These are phyloP conservation scores for Vicia villosa DNA, from an alignment of 306 rosid genomes.

Conservation along the genomic window DNA sequence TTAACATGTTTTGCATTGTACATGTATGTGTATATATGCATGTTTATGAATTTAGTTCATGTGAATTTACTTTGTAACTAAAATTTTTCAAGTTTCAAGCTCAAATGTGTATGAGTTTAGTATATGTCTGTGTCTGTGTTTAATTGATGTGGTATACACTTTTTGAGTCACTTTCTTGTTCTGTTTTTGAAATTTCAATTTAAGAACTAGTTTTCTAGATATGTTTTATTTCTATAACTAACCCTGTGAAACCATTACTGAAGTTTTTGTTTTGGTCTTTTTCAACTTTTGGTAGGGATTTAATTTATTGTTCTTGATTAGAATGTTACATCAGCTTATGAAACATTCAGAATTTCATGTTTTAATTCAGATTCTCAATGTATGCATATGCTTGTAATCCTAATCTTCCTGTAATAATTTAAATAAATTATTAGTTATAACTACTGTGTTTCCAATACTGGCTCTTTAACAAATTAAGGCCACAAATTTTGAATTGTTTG, in stretches of 20 bases:
- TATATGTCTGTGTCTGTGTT: neutral
- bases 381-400: neutral
- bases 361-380: neutral
- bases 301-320: constrained; percentile 14
- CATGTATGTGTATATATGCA: neutral
- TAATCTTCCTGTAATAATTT: too few species aligned
- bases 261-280: neutral
- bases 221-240: neutral
- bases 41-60: neutral
- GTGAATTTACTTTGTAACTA: constrained; percentile 1
- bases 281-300: neutral
- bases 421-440: too few species aligned
- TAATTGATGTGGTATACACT: neutral
- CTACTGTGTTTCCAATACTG: too few species aligned
- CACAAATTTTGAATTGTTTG: neutral
- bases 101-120: neutral
- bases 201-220: neutral
- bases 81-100: neutral
- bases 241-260: neutral
- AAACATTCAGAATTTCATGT: neutral
- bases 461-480: constrained; percentile 6
- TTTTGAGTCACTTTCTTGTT: neutral
- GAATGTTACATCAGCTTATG: neutral
- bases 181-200: neutral
- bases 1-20: neutral